Base-by-base conservation (phyloP, 805 yeast genomes). In the Wickerhamomyces bisporus region DNA sequence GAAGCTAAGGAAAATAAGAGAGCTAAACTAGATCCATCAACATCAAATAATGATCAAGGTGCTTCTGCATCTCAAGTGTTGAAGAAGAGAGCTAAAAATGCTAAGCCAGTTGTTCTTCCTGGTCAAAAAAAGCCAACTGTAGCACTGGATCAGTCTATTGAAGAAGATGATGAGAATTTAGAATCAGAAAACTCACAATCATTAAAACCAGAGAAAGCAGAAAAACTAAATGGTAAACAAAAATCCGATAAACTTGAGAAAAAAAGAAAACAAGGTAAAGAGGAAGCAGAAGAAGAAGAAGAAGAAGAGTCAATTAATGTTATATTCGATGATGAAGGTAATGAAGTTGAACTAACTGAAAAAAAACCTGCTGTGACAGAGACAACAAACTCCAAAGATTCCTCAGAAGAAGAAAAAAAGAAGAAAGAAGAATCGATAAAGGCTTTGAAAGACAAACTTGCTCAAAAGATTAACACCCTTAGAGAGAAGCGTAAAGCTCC, bases 401-500 rank as follows among this genome's bases (percentile, higher is more conserved):
- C 15, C 7, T 26, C 70, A 1, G 68, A 72, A 29, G 78, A 74
- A 59, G 77, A 77, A 49, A 61, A 73, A 54, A 58, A 57, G 43
- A 69, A 64, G 40, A 74, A 65, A 38, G 68, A 72, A 33, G 75
- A 71, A 42, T 76, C 79, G 27, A 63, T 87, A 34, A 74, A 74
- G 5, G 82, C 77, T 48, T 70, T 93, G 42, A 78, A 89, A 53
- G 82, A 80, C n/a, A 83, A 83, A 58, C 72, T 93, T 31, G 81
- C 91, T 21, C 74, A 73, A 14, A 86, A 79, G 58, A 89, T 93
- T 46, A 73, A 67, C 40, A 64, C 63, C 8, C 53, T 93, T 64
- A 78, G 80, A 48, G 88, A 81, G 39, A 83, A 77, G 61, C 79
- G 99, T 58, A 89, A 83, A 53, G 98, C 98, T 1, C 93, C 94